Evolutionary conservation across 192 early-diverging fungal species (phyloP), one percentile per base, ranked within the genome.

Genomic region (Coemansia aciculifera): DNA sequence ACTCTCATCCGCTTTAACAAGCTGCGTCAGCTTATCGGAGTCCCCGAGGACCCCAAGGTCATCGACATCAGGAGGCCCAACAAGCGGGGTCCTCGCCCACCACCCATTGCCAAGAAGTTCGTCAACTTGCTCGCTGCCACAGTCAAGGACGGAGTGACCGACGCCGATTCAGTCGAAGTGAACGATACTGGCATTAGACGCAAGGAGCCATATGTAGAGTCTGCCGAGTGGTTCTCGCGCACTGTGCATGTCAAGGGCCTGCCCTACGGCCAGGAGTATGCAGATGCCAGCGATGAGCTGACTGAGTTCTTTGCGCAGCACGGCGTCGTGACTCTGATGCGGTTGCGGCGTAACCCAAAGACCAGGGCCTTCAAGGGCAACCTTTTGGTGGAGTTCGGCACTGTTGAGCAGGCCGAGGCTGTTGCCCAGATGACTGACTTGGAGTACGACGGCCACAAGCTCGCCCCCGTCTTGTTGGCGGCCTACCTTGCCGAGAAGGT

Each of bases 361-460:
- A 73, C 76, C 29, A 75, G 73, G 70, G 73, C 63, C 36, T 83
- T 83, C 77, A 83, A 83, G 73, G 81, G 81, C 57, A 83, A 78
- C 49, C 51, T 75, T 8, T 38, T 83, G 36, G 76, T 83, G 2
- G 64, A 83, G 77, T 78, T 70, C 44, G 67, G 31, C 21, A 67
- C 73, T 7, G 36, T 5, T 23, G 81, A 75, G 57, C 59, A 72
- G 62, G 81, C 81, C 10, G 73, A 83, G 46, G 63, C 61, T 11
- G 62, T 65, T 5, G 59, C 67, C 48, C 54, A 67, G 57, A 63
- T 44, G 60, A 59, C 65, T 17, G 68, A 68, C 36, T 67, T 75
- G 23, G 70, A 64, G 56, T 78, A 54, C 49, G 38, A 71, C 27
- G 61, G 51, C 12, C 27, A 60, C 63, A 75, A 67, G 76, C 72